Percentiles rank a stretch among this genome's conserved stretches.
Evolutionary conservation across 2,329 filamentous ascomycete genomes (phyloP).

Genomic region (Monilinia aucupariae): DNA sequence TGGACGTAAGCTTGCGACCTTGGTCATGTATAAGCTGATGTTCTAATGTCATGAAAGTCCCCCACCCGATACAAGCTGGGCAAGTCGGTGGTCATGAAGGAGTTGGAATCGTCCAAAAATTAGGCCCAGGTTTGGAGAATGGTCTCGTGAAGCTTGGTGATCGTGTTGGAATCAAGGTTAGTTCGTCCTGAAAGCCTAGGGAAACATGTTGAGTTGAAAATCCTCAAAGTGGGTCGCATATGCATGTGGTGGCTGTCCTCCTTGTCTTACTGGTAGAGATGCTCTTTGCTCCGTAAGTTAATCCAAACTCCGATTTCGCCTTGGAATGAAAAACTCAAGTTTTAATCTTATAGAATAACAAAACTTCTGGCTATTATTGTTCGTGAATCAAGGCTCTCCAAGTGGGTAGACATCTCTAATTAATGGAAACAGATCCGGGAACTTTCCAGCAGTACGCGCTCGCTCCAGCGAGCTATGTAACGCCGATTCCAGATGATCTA

Average conservation of each 20-base stretch:
- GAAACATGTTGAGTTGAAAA: not conserved
- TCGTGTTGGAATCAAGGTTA: conserved; percentile 62
- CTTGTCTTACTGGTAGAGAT: conserved; percentile 52
- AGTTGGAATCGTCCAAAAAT: conserved; percentile 58
- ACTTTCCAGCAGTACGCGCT: conserved; percentile 69
- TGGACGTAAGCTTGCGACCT: conserved; percentile 24
- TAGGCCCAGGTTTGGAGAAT: conserved; percentile 54
- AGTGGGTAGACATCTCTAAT: not conserved
- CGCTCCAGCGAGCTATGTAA: conserved; percentile 61
- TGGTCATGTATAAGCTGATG: conserved; percentile 13
- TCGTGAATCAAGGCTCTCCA: conserved; percentile 16
- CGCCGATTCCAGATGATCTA: conserved; percentile 59
- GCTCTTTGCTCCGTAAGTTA: conserved; percentile 58
- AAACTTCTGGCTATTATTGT: conserved; percentile 61
- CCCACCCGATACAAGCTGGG: conserved; percentile 51
- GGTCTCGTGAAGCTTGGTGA: conserved; percentile 58
- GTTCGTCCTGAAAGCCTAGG: conserved; percentile 17
- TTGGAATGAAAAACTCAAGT: conserved; percentile 15
- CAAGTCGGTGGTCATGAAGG: conserved; percentile 68
- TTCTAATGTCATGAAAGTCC: conserved; percentile 48
- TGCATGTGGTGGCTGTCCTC: conserved; percentile 48
- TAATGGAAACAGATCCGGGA: conserved; percentile 42
- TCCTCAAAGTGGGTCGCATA: conserved; percentile 47
- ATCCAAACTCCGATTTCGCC: conserved; percentile 1
- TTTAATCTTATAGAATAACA: conserved; percentile 39